Base-by-base conservation (phyloP, 2,329 filamentous ascomycete species). In the Cyphellophora attinorum region DNA sequence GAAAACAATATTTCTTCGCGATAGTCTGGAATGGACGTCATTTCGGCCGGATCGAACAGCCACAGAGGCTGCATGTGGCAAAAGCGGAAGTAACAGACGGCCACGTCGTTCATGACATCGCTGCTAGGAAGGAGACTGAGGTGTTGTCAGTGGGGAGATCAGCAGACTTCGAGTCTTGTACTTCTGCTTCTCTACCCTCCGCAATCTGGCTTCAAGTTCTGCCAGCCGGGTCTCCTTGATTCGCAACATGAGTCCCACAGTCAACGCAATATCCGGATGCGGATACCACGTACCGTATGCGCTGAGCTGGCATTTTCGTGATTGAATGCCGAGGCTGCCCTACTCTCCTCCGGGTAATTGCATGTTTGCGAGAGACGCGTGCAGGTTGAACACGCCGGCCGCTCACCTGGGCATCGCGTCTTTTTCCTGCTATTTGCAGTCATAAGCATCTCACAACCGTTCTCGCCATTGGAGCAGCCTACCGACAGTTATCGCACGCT, bases 1-100 rank as follows among this genome's bases (percentile, higher is more conserved):
- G 54, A 54, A 28, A 51, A 58, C 8, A 54, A 38, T 1, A 58
- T 47, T 39, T 60, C 56, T 17, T 58, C 53, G 0, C 51, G 50
- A 13, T 51, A 40, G 12, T 45, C 45, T 14, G 45, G 49, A 5
- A 46, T 41, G 6, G 53, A 49, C 10, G 48, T 49, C 11, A 57
- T 41, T 11, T 58, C 54, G 23, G 57, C 50, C 2, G 46, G 45
- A 19, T 57, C 51, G 31, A 59, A 55, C 15, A 54, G 56, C 57
- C 57, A 59, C 15, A 59, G 49, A 2, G 57, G 57, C 31, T 59
- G 57, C 36, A 52, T 45, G 34, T 59, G 56, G 32, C 56, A 59
- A 32, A 51, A 56, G 32, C 57, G 49, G 15, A 59, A 56, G 31
- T 58, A 59, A 3, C 54, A 40, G 21, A 55, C 51, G 17, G 58